Base-by-base conservation (phyloP, 768 basidiomycete genomes). In the Sporobolomyces roseus region DNA sequence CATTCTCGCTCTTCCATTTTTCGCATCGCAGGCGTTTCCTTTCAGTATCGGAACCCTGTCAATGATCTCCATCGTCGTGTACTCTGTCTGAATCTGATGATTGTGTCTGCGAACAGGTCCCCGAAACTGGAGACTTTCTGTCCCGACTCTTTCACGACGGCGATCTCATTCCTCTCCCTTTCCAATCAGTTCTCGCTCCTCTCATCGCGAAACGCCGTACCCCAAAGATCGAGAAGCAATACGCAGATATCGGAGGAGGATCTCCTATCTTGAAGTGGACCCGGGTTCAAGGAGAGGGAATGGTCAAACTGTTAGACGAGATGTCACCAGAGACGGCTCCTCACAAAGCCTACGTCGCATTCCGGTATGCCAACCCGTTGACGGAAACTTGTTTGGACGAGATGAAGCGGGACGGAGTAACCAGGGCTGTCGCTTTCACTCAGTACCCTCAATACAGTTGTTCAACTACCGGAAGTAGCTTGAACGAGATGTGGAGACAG, bases 371-470 rank as follows among this genome's bases (percentile, higher is more conserved):
- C 30, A 83, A 85, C 48, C 96, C 93, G 5, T 81, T 98, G 65
- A 96, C 93, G 32, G 86, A 88, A 74, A 86, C 87, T 76, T 88
- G 89, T 32, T 84, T 91, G 16, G 83, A 81, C 63, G 86, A 90
- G 78, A 87, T 99, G 88, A 86, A 86, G 80, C 84, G 81, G 60
- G 96, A 98, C 77, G 92, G 93, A 27, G 91, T 99, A 36, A 88
- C 84, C 78, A 83, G 93, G 70, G 96, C 94, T 0, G 82, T 99
- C 32, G 96, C 93, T 25, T 99, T 99, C 81, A 91, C 91, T 4
- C 96, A 99, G 79, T 99, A 99, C 78, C 96, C 96, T 1, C 96
- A 99, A 79, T 99, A 99, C 79, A 90, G 88, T 76, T 99, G 96
- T 79, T 93, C 91, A 70, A 99, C 96, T 16, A 98, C 96, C 0